Conservation (phyloP, 2,329 filamentous ascomycete genomes). For the Botrytis paeoniae region DNA sequence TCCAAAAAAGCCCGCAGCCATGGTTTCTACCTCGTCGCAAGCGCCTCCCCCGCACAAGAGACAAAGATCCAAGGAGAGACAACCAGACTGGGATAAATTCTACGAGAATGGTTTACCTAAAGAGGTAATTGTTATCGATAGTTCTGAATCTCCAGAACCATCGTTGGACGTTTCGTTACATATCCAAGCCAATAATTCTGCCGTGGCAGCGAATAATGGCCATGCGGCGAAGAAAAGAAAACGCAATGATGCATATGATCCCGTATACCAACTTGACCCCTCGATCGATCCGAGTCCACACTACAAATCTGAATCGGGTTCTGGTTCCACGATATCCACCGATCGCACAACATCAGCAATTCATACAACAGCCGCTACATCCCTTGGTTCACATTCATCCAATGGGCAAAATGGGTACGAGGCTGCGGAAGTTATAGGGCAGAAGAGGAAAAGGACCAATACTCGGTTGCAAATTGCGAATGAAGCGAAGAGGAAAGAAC, state of each 20-base stretch:
- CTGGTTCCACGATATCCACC: conserved; percentile 72
- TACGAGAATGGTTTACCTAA: conserved; percentile 81
- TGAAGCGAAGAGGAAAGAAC: conserved; percentile 74
- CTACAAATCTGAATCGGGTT: conserved; percentile 58
- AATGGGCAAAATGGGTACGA: conserved; percentile 63
- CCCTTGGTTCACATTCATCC: conserved; percentile 64
- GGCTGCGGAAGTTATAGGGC: conserved; percentile 64
- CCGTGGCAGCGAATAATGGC: conserved; percentile 43
- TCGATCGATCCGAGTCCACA: conserved; percentile 70
- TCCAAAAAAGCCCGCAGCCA: conserved; percentile 38
- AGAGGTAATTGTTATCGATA: conserved; percentile 79
- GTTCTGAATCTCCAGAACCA: conserved; percentile 55
- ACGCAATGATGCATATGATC: conserved; percentile 62
- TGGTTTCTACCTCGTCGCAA: conserved; percentile 34
- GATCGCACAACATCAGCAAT: conserved; percentile 78
- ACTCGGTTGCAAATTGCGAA: conserved; percentile 78
- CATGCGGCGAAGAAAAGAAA: conserved; percentile 72
- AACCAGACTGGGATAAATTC: conserved; percentile 76
- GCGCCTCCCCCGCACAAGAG: conserved; percentile 40
- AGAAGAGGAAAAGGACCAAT: conserved; percentile 79
- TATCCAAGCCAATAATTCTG: conserved; percentile 28
- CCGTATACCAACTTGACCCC: conserved; percentile 67
- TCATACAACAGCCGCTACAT: conserved; percentile 87
- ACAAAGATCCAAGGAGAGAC: conserved; percentile 45
- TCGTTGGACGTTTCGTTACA: conserved; percentile 43